Percentiles rank a stretch among this genome's conserved stretches.
Conservation (phyloP, 306 rosid species). For the Medicago truncatula region DNA sequence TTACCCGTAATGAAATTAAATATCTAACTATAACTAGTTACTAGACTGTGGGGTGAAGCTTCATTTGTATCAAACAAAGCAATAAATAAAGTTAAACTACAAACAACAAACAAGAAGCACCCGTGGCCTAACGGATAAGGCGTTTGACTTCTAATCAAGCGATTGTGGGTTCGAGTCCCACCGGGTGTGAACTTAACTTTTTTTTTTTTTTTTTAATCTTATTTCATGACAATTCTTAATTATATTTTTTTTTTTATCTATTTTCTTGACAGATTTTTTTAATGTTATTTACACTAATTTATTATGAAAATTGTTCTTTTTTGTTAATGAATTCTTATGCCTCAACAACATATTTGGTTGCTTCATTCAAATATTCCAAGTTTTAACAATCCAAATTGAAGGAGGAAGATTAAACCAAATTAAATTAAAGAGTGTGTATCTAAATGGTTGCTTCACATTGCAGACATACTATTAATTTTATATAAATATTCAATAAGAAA, state of each 20-base stretch:
- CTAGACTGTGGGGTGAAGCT: too few species aligned
- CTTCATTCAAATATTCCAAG: conserved; percentile 3
- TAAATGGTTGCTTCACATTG: conserved; percentile 6
- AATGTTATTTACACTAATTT: too few species aligned
- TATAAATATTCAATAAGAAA: background rate
- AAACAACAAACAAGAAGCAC: background rate
- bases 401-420: background rate
- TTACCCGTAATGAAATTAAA: too few species aligned
- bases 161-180: conserved; percentile 62
- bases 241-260: background rate
- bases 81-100: too few species aligned
- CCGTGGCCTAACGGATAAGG: conserved; percentile 61
- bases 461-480: background rate
- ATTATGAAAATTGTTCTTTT: too few species aligned
- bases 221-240: too few species aligned
- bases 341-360: too few species aligned
- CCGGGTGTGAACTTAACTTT: too few species aligned
- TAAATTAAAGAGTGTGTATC: background rate
- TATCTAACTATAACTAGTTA: too few species aligned
- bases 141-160: conserved; percentile 59
- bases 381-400: conserved; percentile 27
- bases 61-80: too few species aligned
- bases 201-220: too few species aligned
- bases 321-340: too few species aligned
- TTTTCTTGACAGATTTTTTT: background rate